Conservation (phyloP, 208 protist genomes). For the Leishmania mexicana region DNA sequence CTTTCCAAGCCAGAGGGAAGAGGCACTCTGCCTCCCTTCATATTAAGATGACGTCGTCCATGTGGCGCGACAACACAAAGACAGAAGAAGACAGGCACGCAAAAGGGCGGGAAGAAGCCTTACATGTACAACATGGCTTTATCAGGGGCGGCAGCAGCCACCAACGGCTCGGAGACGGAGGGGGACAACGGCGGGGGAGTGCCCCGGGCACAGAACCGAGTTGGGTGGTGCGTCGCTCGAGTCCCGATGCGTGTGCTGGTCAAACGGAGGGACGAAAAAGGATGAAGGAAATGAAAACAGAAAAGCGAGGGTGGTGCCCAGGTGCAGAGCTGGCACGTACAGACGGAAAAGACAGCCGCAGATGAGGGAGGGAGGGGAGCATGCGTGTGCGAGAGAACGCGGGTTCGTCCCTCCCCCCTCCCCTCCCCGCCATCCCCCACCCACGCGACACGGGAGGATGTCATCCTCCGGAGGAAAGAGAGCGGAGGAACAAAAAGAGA, state of each 20-base stretch:
- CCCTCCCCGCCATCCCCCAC: no score
- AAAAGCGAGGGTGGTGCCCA: neutral
- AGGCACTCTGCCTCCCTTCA: neutral
- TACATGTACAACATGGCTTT: constrained; percentile 11
- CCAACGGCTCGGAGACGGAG: neutral
- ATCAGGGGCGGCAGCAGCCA: neutral
- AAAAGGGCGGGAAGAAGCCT: constrained; percentile 1
- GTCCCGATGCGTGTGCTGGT: no score
- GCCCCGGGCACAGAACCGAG: no score
- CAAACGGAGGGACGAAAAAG: neutral
- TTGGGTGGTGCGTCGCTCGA: no score
- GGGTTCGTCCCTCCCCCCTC: no score
- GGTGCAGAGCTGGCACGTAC: neutral
- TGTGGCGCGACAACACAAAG: neutral
- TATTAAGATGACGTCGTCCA: neutral
- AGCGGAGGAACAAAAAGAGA: no score
- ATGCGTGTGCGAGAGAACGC: no score
- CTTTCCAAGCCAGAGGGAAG: neutral
- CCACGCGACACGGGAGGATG: no score
- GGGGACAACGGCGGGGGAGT: constrained; percentile 7
- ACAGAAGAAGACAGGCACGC: constrained; percentile 2
- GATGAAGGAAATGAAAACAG: neutral
- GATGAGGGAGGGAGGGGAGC: no score
- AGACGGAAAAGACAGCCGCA: no score
- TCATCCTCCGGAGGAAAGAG: no score